A percentile compares a stretch with the other conserved stretches of the same genome.
Evolutionary conservation across 2,329 filamentous ascomycete species (phyloP).

Genomic region (Sporothrix brunneoviolacea): DNA sequence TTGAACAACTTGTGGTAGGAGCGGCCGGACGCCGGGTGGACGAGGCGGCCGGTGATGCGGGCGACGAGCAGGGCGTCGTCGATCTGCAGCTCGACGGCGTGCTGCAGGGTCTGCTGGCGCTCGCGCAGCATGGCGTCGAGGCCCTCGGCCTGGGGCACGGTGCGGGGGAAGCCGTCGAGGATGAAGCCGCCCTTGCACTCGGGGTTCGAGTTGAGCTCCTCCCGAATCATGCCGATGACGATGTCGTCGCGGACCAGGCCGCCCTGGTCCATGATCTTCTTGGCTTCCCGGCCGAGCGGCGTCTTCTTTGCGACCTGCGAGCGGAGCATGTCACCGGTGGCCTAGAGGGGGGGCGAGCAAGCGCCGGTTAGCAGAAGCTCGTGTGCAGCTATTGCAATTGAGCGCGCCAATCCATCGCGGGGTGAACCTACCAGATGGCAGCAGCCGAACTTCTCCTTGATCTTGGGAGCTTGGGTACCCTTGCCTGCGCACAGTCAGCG

Average conservation of each 20-base stretch:
- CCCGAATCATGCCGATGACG: conserved; percentile 99
- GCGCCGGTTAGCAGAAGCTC: conserved; percentile 7
- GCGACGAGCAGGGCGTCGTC: conserved; percentile 89
- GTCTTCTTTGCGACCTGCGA: conserved; percentile 99
- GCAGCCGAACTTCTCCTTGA: conserved; percentile 96
- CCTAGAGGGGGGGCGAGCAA: conserved; percentile 43
- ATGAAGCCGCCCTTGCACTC: conserved; percentile 99
- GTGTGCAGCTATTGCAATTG: conserved; percentile 17
- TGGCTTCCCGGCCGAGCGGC: conserved; percentile 84
- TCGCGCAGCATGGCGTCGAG: conserved; percentile 83
- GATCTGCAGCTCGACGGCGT: conserved; percentile 94
- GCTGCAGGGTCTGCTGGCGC: conserved; percentile 79
- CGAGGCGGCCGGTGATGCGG: conserved; percentile 89
- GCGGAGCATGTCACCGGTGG: conserved; percentile 97
- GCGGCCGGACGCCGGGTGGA: conserved; percentile 93
- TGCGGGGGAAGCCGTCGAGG: conserved; percentile 96
- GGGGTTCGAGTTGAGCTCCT: conserved; percentile 84
- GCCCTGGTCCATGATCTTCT: conserved; percentile 99
- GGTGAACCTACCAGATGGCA: conserved; percentile 84
- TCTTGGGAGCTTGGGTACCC: conserved; percentile 94
- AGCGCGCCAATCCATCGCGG: conserved; percentile 30
- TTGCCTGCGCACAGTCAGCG: conserved; percentile 59
- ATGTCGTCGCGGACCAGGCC: conserved; percentile 98
- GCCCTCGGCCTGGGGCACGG: conserved; percentile 88
- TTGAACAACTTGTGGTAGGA: conserved; percentile 99